Conservation (phyloP, 345 rosid genomes). For the Zanthoxylum bungeanum region DNA sequence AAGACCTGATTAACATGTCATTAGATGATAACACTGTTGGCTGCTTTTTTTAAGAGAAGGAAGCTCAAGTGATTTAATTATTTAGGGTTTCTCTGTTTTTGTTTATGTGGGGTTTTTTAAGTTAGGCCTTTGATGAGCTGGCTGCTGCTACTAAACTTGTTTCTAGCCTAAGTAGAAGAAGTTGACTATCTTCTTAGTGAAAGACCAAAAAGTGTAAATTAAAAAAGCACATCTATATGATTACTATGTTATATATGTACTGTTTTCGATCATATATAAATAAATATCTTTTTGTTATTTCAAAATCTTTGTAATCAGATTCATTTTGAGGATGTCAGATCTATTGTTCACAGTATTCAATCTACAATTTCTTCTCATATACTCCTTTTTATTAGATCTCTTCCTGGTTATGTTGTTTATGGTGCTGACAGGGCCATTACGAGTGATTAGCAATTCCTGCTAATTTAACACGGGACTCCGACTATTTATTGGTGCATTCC, state of each 20-base stretch:
- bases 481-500: too few relatives aligned
- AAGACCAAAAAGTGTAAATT: not conserved
- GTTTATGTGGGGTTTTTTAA: not conserved
- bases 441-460: too few relatives aligned
- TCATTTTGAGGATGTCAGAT: too few relatives aligned
- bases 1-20: constrained; percentile 39
- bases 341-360: too few relatives aligned
- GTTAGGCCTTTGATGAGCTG: not conserved
- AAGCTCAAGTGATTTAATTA: not conserved
- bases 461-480: too few relatives aligned
- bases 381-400: too few relatives aligned
- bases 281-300: not conserved
- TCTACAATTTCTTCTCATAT: too few relatives aligned
- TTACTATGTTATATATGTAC: not conserved
- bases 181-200: not conserved
- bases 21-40: constrained; percentile 27
- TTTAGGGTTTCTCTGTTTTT: not conserved
- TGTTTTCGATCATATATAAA: not conserved
- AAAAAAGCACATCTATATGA: not conserved
- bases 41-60: constrained; percentile 29
- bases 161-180: constrained; percentile 4
- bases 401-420: too few relatives aligned
- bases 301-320: too few relatives aligned
- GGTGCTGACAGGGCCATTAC: too few relatives aligned
- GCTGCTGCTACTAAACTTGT: not conserved